Base-by-base conservation (phyloP, 2,329 filamentous ascomycete genomes). In the Nemania abortiva region DNA sequence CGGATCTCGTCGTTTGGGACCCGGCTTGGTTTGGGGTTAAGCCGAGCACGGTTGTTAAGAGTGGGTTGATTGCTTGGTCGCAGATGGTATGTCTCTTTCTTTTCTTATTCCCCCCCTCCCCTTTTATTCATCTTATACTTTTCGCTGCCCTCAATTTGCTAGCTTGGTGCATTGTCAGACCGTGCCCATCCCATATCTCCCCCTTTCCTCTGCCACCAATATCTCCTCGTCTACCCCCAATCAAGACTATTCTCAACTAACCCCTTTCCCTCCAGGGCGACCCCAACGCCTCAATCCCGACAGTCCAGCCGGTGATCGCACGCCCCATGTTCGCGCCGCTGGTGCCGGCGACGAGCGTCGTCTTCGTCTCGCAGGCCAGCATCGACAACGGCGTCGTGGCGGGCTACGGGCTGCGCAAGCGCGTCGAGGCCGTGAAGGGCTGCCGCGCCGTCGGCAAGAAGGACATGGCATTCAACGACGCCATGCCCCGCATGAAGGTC, bases 391-490 rank as follows among this genome's bases (percentile, higher is more conserved):
- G 93, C 55, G 84, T 84, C 3, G 87, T 95, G 50, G 84, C 85
- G n/a, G 84, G 84, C 2, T 98, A 98, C 80, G 89, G 88, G 2
- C 84, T 98, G 70, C 87, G 87, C 75, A 97, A 95, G 81, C 89
- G 93, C 55, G 83, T 98, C 72, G 93, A 96, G 82, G 84, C 93
- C 3, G 94, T 98, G 57, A 90, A 86, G 77, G 88, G 88, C 65
- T 97, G 94, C 80, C 86, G 95, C 68, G 87, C 80, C 37, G 87
- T 97, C 53, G 85, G 90, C 52, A 98, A 98, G 86, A 85, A 82
- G 75, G 92, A 98, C 81, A 97, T 98, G 94, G 94, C 93, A 77
- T 95, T 89, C 81, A 98, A 98, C 80, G 90, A 94, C 77, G 82
- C 82, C 63, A 94, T 89, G 88, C 95, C 95, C 15, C 89, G 86